Percentiles rank a stretch among this genome's conserved stretches.
phyloP scores from a whole-genome alignment of 2,329 filamentous ascomycete species.

The Arachnomyces sp. region DNA sequence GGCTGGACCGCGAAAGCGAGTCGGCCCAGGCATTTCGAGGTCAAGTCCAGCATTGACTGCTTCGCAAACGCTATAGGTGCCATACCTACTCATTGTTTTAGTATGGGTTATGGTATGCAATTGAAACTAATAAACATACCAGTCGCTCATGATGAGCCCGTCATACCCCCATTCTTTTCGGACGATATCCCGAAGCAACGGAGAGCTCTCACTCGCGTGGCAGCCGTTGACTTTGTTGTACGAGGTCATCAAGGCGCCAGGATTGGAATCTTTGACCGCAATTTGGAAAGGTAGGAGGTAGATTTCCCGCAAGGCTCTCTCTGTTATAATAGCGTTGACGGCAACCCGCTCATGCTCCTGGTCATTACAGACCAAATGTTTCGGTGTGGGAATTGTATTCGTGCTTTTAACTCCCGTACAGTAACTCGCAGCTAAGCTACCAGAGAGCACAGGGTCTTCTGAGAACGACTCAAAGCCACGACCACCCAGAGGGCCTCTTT shows the following conservation, averaged over 20 bases:
- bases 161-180: constrained; percentile 28
- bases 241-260: constrained; percentile 47
- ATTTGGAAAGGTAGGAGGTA: constrained; percentile 55
- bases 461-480: constrained; percentile 22
- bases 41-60: constrained; percentile 19
- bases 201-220: constrained; percentile 22
- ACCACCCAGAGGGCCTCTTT: constrained; percentile 42
- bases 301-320: constrained; percentile 49
- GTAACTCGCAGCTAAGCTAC: constrained; percentile 13
- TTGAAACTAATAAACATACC: constrained; percentile 10
- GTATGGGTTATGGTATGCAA: background rate
- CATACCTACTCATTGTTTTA: constrained; percentile 4
- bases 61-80: constrained; percentile 16
- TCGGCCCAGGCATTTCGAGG: constrained; percentile 20
- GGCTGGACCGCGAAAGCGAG: constrained; percentile 27
- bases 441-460: constrained; percentile 20
- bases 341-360: constrained; percentile 26
- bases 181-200: constrained; percentile 22
- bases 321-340: constrained; percentile 24
- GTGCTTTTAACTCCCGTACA: constrained; percentile 62
- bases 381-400: constrained; percentile 64
- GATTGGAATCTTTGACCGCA: constrained; percentile 44
- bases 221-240: constrained; percentile 47
- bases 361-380: constrained; percentile 43
- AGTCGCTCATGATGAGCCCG: constrained; percentile 29